A percentile compares a stretch with the other conserved stretches of the same genome.
phyloP scores from a whole-genome alignment of 768 basidiomycete species.

The Tulasnella sp. region DNA sequence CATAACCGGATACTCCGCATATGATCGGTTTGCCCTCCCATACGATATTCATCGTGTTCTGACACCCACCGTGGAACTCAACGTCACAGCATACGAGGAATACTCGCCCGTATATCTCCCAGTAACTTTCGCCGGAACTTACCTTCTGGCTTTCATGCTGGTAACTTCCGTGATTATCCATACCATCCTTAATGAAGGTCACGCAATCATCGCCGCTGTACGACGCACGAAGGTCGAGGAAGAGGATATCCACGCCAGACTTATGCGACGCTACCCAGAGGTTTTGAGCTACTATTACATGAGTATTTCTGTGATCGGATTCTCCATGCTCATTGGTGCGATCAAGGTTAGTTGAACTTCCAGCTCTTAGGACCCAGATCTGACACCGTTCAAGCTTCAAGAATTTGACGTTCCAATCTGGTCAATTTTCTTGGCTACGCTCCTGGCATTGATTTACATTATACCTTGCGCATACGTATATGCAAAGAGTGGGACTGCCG shows the following conservation, averaged over 20 bases:
- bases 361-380: too few species aligned
- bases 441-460: too few species aligned
- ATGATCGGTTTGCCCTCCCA: slow-evolving; percentile 36
- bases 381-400: background rate
- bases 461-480: too few species aligned
- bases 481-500: too few species aligned
- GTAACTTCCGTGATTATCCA: slow-evolving; percentile 37
- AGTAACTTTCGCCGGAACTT: slow-evolving; percentile 35
- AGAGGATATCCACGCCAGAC: slow-evolving; percentile 41
- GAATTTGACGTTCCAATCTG: background rate
- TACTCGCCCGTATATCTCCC: slow-evolving; percentile 43
- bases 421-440: too few species aligned
- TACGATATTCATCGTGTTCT: slow-evolving; percentile 30
- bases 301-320: too few species aligned
- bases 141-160: slow-evolving; percentile 37
- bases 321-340: slow-evolving; percentile 25
- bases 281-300: slow-evolving; percentile 36
- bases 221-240: slow-evolving; percentile 32
- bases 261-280: slow-evolving; percentile 40
- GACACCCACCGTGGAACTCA: slow-evolving; percentile 27
- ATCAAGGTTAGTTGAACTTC: slow-evolving; percentile 30
- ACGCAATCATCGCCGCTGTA: slow-evolving; percentile 28
- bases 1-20: slow-evolving; percentile 32
- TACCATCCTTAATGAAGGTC: slow-evolving; percentile 38
- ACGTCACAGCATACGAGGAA: slow-evolving; percentile 35